These are phyloP conservation scores for Stylonectria norvegica DNA, from an alignment of 2,329 filamentous ascomycete species.

Conservation along the genomic window DNA sequence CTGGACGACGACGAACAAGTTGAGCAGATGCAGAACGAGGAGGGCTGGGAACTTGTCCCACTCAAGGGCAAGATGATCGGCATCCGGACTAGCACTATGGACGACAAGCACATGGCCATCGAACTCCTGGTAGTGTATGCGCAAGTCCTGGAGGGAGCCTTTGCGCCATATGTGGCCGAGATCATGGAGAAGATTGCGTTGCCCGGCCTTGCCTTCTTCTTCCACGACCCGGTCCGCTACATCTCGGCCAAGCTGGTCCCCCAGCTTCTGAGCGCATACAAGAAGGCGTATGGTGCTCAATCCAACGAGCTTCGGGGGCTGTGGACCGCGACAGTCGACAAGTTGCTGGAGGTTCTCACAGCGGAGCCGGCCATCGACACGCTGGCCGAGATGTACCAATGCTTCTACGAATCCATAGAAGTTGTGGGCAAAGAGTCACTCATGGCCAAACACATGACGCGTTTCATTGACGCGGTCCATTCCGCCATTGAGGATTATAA, in stretches of 20 bases:
- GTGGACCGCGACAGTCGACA: slow-evolving; percentile 82
- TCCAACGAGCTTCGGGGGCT: slow-evolving; percentile 77
- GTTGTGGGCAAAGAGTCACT: slow-evolving; percentile 85
- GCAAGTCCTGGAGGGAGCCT: slow-evolving; percentile 87
- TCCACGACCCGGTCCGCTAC: slow-evolving; percentile 95
- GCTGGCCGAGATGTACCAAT: slow-evolving; percentile 98
- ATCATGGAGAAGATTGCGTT: slow-evolving; percentile 97
- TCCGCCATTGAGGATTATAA: slow-evolving; percentile 92
- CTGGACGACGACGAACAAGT: slow-evolving; percentile 94
- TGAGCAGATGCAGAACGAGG: slow-evolving; percentile 87
- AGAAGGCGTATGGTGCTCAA: slow-evolving; percentile 79
- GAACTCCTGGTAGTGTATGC: slow-evolving; percentile 97
- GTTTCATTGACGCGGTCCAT: slow-evolving; percentile 82
- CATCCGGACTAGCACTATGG: slow-evolving; percentile 93
- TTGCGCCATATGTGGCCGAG: slow-evolving; percentile 85
- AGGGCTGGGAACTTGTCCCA: slow-evolving; percentile 96
- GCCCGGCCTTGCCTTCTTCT: slow-evolving; percentile 94
- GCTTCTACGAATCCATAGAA: slow-evolving; percentile 97
- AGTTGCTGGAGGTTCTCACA: slow-evolving; percentile 87
- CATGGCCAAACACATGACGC: slow-evolving; percentile 71
- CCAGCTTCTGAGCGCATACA: slow-evolving; percentile 88
- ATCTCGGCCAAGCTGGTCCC: slow-evolving; percentile 94
- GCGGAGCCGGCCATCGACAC: slow-evolving; percentile 96
- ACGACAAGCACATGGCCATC: slow-evolving; percentile 99
- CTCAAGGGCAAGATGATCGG: slow-evolving; percentile 98